Conservation (phyloP, 306 rosid species). For the Medicago lupulina region DNA sequence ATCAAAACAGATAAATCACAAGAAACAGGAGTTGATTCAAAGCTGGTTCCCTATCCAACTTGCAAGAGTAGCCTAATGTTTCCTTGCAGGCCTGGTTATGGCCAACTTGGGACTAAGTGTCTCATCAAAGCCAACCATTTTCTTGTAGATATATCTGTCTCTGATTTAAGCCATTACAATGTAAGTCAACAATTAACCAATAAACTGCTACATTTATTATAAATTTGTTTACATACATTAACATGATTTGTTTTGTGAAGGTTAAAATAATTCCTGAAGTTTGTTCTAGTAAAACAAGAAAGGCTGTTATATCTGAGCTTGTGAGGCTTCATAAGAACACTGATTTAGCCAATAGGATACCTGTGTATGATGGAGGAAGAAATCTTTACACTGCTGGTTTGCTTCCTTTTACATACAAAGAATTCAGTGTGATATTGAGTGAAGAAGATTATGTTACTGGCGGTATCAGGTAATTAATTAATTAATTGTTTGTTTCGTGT, state of each 20-base stretch:
- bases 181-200: constrained; percentile 40
- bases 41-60: constrained; percentile 36
- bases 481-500: neutral
- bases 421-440: constrained; percentile 40
- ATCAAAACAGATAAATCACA: constrained; percentile 41
- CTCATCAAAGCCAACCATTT: constrained; percentile 43
- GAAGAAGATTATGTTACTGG: constrained; percentile 43
- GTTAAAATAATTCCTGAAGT: constrained; percentile 55
- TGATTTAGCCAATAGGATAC: constrained; percentile 50
- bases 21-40: constrained; percentile 33
- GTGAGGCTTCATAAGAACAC: constrained; percentile 49
- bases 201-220: neutral
- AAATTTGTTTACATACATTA: neutral
- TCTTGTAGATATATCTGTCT: constrained; percentile 36
- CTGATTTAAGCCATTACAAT: constrained; percentile 53
- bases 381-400: constrained; percentile 59
- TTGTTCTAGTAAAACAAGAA: constrained; percentile 47
- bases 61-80: constrained; percentile 52
- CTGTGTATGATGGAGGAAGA: constrained; percentile 57
- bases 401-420: constrained; percentile 56
- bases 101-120: constrained; percentile 49
- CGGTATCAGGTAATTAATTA: constrained; percentile 35
- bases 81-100: constrained; percentile 56
- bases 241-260: constrained; percentile 34
- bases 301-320: constrained; percentile 53